Base-by-base conservation (phyloP, 2,329 filamentous ascomycete genomes). In the Talaromyces rugulosus region DNA sequence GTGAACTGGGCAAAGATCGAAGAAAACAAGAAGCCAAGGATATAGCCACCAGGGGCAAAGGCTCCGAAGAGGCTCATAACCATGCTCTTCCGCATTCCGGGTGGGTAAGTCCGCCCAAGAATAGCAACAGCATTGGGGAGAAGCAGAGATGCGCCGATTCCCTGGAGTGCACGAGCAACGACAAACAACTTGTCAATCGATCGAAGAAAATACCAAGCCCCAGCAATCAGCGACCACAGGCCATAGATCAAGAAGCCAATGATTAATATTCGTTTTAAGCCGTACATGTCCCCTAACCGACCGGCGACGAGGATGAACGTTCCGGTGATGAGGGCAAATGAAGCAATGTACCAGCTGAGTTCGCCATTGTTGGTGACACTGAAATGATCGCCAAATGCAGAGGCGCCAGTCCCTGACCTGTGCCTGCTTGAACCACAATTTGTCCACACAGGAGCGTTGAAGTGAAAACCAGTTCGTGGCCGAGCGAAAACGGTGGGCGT, bases 231-330 rank as follows among this genome's bases (percentile, higher is more conserved):
- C 14, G 78, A 81, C 76, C 77, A 82, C 1, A 83, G 42, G 1
- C 74, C 78, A 63, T 82, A 81, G 81, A 82, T 84, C 42, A 71
- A 55, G 63, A 78, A 83, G 0, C 82, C 82, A 33, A 80, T 69
- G 28, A 84, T 67, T 62, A 84, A 76, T 62, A 83, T 74, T 4
- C 68, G 72, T 68, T 81, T 82, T 68, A 82, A 78, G 6, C 82
- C 82, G 61, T 79, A 82, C 33, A 82, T 64, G 68, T 83, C 81
- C 12, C 81, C 81, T 2, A 83, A 73, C 3, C 81, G 75, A 0
- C 81, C 82, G 1, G 80, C 77, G 3, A 81, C 67, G 8, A 83
- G 73, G 58, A 83, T 82, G 66, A 83, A 82, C 4, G 78, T 82
- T 11, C 82, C 81, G 2, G 80, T 76, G 0, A 80, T 81, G 50